These are phyloP conservation scores for Lactuca sativa DNA, from an alignment of 129 eudicot genomes.

Conservation along the genomic window DNA sequence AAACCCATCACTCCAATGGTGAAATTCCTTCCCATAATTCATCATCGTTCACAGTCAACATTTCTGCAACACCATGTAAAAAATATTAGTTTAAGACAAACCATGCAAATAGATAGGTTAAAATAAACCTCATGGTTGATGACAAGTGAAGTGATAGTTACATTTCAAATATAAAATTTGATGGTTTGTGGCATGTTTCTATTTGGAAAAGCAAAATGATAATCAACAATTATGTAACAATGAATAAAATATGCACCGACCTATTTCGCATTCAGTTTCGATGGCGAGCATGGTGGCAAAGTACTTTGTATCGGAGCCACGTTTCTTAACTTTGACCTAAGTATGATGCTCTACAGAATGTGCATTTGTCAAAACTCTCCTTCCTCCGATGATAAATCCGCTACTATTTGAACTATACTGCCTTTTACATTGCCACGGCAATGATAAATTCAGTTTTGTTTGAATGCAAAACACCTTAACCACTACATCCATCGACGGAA, in stretches of 20 bases:
- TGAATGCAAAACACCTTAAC: slow-evolving; percentile 59
- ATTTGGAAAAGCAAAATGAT: background rate
- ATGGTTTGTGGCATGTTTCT: background rate
- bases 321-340: slow-evolving; percentile 53
- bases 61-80: slow-evolving; percentile 34
- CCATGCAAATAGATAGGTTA: background rate
- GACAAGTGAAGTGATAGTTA: no score
- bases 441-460: slow-evolving; percentile 54
- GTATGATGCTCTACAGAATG: slow-evolving; percentile 63
- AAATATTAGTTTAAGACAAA: background rate
- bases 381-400: slow-evolving; percentile 48
- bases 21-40: slow-evolving; percentile 65
- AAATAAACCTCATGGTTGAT: background rate
- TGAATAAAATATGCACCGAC: slow-evolving; percentile 17
- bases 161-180: background rate
- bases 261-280: slow-evolving; percentile 61
- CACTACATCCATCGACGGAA: slow-evolving; percentile 60
- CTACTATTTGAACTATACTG: slow-evolving; percentile 63
- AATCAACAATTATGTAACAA: slow-evolving; percentile 3
- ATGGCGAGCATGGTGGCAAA: slow-evolving; percentile 54
- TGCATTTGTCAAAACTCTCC: slow-evolving; percentile 60
- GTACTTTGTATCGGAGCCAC: slow-evolving; percentile 53
- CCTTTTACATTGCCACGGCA: slow-evolving; percentile 58
- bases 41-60: slow-evolving; percentile 55
- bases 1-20: no score